Evolutionary conservation across 805 yeast species (phyloP), one percentile per base, ranked within the genome.

Genomic region (Ogataea ganodermae): DNA sequence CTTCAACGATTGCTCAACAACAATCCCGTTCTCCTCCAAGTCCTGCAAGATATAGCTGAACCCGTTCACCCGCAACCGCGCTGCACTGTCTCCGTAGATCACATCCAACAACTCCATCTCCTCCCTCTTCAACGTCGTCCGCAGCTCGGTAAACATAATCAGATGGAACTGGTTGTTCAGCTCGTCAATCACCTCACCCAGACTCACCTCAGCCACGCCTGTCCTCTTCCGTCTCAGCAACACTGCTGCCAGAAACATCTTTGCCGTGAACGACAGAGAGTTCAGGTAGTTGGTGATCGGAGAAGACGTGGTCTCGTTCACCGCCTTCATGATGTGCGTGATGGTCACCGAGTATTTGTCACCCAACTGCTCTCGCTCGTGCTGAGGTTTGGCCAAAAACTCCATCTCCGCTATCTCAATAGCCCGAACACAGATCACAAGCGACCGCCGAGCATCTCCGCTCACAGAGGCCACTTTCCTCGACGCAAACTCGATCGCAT

Each of bases 381-480:
- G 63, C 18, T 59, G 56, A 1, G 59, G 48, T 27, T 68, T 66
- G 31, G 62, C 58, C 60, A 74, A 58, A 58, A 74, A 79, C 50
- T 83, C 86, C 27, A 67, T 60, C 59, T 89, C 95, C 0, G 96
- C 96, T 24, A 91, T 73, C 61, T 89, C 97, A 6, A 91, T 85
- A 0, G 97, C 97, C 48, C 97, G 72, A 31, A 91, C 76, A 60
- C 97, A 86, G 20, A 94, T 86, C 48, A 86, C 86, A 46, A 94
- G 71, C 0, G 96, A 97, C 49, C 98, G 73, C 59, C 99, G 75
- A 1, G 97, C 99, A 72, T 94, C 99, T 49, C 99, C 99, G 63
- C 95, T 87, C 2, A 94, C 97, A 68, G 94, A 82, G 4, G 98
- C 96, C 36, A 94, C 95, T 65, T 90, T 91, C 67, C 97, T 78